Base-by-base conservation (phyloP, 345 rosid genomes). In the Noccaea bulbosa region DNA sequence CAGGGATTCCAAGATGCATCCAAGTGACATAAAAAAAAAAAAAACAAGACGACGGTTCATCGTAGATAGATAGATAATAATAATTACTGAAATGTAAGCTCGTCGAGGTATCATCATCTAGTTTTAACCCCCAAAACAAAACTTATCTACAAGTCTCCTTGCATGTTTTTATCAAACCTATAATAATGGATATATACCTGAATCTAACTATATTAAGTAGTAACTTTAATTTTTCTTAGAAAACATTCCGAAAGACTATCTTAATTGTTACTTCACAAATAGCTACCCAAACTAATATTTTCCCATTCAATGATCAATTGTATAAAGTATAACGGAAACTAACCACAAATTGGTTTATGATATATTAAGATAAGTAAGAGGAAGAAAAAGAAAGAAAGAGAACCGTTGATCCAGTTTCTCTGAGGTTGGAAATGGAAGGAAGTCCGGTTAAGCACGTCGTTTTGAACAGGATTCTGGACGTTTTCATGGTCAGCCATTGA, bases 321-420 rank as follows among this genome's bases (percentile, higher is more conserved):
- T 24, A 40, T 60, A 4, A 57, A 37, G 5, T 57, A 6, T 37
- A 37, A 5, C 35, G 3, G 53, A 67, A 41, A 22, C 27, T 15
- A 45, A n/a, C 34, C n/a, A 14, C 33, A 5, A 5, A 8, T 24
- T 15, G 62, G 7, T 52, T 54, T 11, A 41, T 38, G 45, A 11
- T 62, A 7, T 1, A 49, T 22, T 35, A 44, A 35, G 35, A 6
- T 8, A 16, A 7, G 41, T 3, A 47, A 6, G 55, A 15, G 7
- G 32, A 17, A 51, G n/a, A 24, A 11, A 24, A 11, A 11, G 32
- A 61, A 50, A 51, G 20, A 62, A 68, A 12, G 12, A 57, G 17
- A 71, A 78, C 84, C 84, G 48, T 78, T 81, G 16, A 81, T 48
- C 84, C 84, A 81, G 34, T 81, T 78, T 54, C 62, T 62, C 46